phyloP scores from a whole-genome alignment of 805 yeast genomes.

The Groenewaldozyma tartarivorans region DNA sequence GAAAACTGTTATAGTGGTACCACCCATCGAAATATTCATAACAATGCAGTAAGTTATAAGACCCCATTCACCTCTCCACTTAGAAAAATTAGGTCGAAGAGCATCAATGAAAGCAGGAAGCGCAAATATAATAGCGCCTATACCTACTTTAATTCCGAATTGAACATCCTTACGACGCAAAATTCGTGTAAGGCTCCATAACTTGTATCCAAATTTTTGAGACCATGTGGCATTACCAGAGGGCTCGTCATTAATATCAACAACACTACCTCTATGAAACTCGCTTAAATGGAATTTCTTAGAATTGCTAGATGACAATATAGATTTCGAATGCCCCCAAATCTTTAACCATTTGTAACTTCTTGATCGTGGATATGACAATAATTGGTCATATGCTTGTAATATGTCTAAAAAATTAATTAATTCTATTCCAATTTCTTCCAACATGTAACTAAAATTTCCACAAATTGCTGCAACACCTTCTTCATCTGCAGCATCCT shows the following conservation, averaged over 20 bases:
- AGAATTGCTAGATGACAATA: neutral
- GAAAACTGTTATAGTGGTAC: constrained; percentile 61
- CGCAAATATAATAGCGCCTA: constrained; percentile 62
- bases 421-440: constrained; percentile 54
- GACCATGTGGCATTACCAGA: neutral
- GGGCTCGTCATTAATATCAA: neutral
- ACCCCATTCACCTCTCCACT: constrained; percentile 81
- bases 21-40: constrained; percentile 80
- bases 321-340: constrained; percentile 30
- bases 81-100: constrained; percentile 44
- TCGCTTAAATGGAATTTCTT: neutral
- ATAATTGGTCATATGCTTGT: constrained; percentile 29
- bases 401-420: constrained; percentile 37
- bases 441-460: constrained; percentile 58
- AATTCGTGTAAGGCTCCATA: constrained; percentile 35
- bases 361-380: constrained; percentile 10
- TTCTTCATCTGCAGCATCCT: constrained; percentile 48
- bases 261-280: neutral
- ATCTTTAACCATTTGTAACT: constrained; percentile 46
- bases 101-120: constrained; percentile 55
- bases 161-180: constrained; percentile 61
- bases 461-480: constrained; percentile 81
- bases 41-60: constrained; percentile 71
- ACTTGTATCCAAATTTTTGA: constrained; percentile 14
- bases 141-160: constrained; percentile 69